Evolutionary conservation across 108 stramenopile species (phyloP).

Genomic region (Nannochloropsis gaditana): DNA sequence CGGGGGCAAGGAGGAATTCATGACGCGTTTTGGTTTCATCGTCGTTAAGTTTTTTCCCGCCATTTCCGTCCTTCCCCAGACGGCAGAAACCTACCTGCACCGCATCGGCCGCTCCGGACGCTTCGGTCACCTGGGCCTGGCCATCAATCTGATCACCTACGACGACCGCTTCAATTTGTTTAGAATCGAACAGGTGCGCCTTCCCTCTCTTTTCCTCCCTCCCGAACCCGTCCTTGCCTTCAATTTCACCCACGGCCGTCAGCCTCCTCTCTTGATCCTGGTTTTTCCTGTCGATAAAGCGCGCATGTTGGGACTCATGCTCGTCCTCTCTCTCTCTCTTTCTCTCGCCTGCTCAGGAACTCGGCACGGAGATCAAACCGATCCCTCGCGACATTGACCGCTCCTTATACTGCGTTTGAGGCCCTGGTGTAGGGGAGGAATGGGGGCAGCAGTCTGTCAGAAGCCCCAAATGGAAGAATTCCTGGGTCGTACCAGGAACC

Average conservation of each 20-base stretch:
- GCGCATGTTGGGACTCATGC: not conserved
- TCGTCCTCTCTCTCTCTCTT: not conserved
- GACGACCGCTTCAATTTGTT: constrained; percentile 74
- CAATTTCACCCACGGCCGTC: not conserved
- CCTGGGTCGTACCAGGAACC: not conserved
- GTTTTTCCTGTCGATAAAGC: not conserved
- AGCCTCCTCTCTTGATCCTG: not conserved
- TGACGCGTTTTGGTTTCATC: too few relatives aligned
- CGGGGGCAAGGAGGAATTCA: too few relatives aligned
- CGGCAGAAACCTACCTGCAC: constrained; percentile 95
- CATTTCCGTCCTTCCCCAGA: constrained; percentile 69
- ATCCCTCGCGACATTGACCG: constrained; percentile 92
- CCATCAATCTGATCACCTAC: constrained; percentile 94
- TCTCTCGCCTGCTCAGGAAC: constrained; percentile 60
- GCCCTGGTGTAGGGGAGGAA: not conserved
- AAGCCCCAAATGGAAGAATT: not conserved
- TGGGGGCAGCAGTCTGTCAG: too few relatives aligned
- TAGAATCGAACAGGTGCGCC: constrained; percentile 61
- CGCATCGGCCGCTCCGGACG: constrained; percentile 96
- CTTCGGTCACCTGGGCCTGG: constrained; percentile 94
- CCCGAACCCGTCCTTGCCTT: not conserved
- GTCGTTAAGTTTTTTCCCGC: constrained; percentile 60
- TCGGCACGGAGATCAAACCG: constrained; percentile 94
- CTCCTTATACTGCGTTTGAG: constrained; percentile 86
- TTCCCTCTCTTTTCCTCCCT: too few relatives aligned